Evolutionary conservation across 306 rosid species (phyloP).

Genomic region (Mimosa pudica): DNA sequence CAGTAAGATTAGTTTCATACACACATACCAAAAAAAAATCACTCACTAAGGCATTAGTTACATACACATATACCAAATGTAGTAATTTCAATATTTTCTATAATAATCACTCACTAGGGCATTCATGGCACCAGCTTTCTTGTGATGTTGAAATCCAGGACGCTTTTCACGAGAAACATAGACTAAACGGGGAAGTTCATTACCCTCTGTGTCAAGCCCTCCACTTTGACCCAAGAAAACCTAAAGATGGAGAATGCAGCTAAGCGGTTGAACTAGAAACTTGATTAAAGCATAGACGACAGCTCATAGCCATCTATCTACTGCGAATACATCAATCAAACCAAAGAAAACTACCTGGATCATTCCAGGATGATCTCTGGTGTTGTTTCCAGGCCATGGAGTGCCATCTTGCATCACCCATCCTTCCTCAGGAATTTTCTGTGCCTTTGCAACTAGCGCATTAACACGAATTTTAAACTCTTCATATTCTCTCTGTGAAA

Average conservation of each 20-base stretch:
- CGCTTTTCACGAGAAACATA: constrained; percentile 99
- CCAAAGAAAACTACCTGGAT: constrained; percentile 60
- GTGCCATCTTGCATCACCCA: constrained; percentile 99
- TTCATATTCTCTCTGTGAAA: constrained; percentile 86
- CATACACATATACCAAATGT: no score
- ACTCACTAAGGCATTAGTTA: no score
- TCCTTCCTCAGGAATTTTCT: constrained; percentile 88
- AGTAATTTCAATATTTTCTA: constrained; percentile 5
- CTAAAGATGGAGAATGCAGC: constrained; percentile 42
- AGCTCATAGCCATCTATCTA: constrained; percentile 13
- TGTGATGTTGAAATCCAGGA: constrained; percentile 99
- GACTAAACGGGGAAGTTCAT: constrained; percentile 88
- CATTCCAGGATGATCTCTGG: constrained; percentile 99
- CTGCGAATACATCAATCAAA: constrained; percentile 19
- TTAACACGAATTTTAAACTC: constrained; percentile 91
- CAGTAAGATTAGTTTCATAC: constrained; percentile 6
- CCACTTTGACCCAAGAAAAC: constrained; percentile 99
- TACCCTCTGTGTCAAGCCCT: constrained; percentile 94
- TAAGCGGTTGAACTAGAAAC: constrained; percentile 15
- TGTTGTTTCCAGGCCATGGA: constrained; percentile 99
- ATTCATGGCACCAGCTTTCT: constrained; percentile 99
- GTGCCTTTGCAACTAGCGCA: constrained; percentile 84
- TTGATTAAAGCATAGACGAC: constrained; percentile 2
- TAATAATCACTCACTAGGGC: constrained; percentile 69
- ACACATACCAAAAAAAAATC: no score